These are phyloP conservation scores for Immersiella caudata DNA, from an alignment of 495 filamentous ascomycete species.

Conservation along the genomic window DNA sequence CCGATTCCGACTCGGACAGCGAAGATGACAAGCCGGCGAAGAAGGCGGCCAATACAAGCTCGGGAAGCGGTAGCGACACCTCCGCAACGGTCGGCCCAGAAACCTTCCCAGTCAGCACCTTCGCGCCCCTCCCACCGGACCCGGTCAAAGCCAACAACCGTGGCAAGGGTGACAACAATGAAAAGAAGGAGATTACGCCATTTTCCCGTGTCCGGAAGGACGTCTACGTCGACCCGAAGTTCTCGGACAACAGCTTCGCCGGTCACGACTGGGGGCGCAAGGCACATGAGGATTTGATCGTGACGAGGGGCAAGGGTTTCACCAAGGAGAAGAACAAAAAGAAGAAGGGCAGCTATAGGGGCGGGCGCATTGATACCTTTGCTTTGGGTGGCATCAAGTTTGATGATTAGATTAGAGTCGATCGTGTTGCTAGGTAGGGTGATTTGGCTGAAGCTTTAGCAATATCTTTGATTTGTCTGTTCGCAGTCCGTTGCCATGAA, in stretches of 20 bases:
- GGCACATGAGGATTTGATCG: conserved; percentile 81
- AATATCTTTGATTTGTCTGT: background rate
- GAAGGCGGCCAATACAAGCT: conserved; percentile 15
- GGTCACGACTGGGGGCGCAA: conserved; percentile 85
- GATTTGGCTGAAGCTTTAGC: background rate
- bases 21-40: conserved; percentile 30
- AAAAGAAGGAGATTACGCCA: conserved; percentile 60
- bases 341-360: conserved; percentile 84
- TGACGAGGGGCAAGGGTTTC: conserved; percentile 95
- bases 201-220: conserved; percentile 67
- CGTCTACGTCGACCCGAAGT: conserved; percentile 59
- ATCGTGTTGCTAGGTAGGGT: background rate
- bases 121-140: conserved; percentile 56
- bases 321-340: conserved; percentile 99
- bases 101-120: conserved; percentile 36
- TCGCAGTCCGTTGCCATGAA: no score
- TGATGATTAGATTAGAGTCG: conserved; percentile 60
- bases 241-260: conserved; percentile 73
- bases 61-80: conserved; percentile 35
- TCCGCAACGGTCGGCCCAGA: conserved; percentile 48
- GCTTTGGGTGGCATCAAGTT: conserved; percentile 83
- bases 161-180: conserved; percentile 35
- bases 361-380: conserved; percentile 76
- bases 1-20: conserved; percentile 27
- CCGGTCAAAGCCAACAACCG: conserved; percentile 51